Evolutionary conservation across 305 asterid genomes (phyloP), one percentile per base, ranked within the genome.

Genomic region (Coffea humblotiana): DNA sequence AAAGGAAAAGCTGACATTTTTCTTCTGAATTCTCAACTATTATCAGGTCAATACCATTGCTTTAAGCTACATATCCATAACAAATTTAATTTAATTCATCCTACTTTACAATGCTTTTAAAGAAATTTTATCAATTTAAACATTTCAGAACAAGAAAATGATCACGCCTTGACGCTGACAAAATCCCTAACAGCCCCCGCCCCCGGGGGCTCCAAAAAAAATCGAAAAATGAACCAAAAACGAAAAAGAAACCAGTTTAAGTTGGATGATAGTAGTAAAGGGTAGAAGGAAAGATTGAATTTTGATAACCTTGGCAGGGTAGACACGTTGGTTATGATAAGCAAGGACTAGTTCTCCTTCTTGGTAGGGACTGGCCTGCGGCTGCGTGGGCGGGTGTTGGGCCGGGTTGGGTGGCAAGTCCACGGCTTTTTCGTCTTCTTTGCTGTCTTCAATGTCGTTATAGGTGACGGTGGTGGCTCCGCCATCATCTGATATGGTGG

Each of bases 331-430:
- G 74, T 87, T 86, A 77, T 88, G 93, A 78, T 60, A 90, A 73
- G 92, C 95, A n/a, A 94, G 88, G 81, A 94, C 98, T 61, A 25
- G 76, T 82, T 94, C 97, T 43, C 97, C 97, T 77, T 79, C 88
- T 69, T 27, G 49, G 64, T 72, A 87, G 69, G 75, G 78, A 66
- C 81, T 52, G 15, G 82, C 12, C 18, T 63, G 76, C 12, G 70
- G 11, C 58, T 23, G 61, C 70, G 78, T 1, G 75, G 69, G 8
- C 61, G n/a, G 56, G 18, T 11, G 56, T 51, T 51, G 56, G 13
- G 32, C 9, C 18, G 1, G 40, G 16, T 3, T 1, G 14, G 60
- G 16, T 32, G 71, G 49, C 51, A 69, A 77, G 52, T 75, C 81
- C 15, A 23, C 74, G 51, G 78, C 54, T 51, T 40, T 40, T 40